These are phyloP conservation scores for Huntiella abstrusa DNA, from an alignment of 2,329 filamentous ascomycete genomes.

Conservation along the genomic window DNA sequence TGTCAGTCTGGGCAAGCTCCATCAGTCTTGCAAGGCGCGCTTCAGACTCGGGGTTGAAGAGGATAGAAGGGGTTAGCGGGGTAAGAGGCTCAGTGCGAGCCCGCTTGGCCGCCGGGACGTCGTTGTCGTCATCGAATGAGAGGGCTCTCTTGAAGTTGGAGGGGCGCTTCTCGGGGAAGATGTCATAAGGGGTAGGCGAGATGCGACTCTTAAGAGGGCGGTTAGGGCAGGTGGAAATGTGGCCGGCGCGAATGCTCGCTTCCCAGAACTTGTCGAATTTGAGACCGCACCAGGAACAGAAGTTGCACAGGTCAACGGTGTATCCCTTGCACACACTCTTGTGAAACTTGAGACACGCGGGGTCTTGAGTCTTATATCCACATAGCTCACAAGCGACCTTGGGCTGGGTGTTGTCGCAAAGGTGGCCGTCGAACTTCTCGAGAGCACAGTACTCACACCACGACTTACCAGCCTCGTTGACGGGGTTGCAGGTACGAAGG, in stretches of 20 bases:
- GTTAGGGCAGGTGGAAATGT: conserved; percentile 8
- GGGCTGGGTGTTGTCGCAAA: conserved; percentile 9
- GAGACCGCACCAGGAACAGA: conserved; percentile 14
- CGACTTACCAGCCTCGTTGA: conserved; percentile 9
- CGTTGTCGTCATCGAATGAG: neutral
- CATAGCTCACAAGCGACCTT: conserved; percentile 9
- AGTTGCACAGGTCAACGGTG: conserved; percentile 10
- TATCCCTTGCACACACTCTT: conserved; percentile 13
- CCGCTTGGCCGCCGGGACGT: neutral
- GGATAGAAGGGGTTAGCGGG: too few relatives aligned
- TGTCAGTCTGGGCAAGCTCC: neutral
- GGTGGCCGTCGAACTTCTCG: conserved; percentile 11
- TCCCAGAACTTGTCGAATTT: neutral
- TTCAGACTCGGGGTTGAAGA: too few relatives aligned
- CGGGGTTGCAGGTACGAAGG: conserved; percentile 13
- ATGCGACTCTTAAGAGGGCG: neutral
- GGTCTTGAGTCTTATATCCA: neutral
- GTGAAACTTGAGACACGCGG: conserved; percentile 10
- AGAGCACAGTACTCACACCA: conserved; percentile 14
- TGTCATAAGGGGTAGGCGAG: conserved; percentile 7
- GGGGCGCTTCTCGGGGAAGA: conserved; percentile 3
- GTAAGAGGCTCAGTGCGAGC: neutral
- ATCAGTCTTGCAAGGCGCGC: too few relatives aligned
- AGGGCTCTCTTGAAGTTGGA: neutral
- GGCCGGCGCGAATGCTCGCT: conserved; percentile 1